phyloP scores from a whole-genome alignment of 208 protist genomes.

The Zelonia costaricensis region DNA sequence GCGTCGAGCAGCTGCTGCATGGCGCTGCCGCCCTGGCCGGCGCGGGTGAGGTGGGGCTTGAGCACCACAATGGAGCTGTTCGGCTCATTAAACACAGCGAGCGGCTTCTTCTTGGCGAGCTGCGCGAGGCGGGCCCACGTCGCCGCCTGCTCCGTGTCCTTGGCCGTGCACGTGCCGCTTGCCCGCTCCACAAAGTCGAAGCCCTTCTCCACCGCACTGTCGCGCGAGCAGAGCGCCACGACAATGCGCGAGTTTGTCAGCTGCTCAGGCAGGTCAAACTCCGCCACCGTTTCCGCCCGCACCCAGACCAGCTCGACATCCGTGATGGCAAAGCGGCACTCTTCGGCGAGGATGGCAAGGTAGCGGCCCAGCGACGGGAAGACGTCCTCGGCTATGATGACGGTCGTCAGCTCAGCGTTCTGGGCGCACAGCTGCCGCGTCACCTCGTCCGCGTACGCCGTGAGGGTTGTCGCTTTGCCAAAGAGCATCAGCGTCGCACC shows the following conservation, averaged over 20 bases:
- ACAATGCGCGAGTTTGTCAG: constrained; percentile 55
- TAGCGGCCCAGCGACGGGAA: constrained; percentile 60
- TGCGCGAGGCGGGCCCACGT: constrained; percentile 46
- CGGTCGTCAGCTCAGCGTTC: constrained; percentile 55
- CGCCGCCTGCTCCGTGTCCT: constrained; percentile 46
- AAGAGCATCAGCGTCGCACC: constrained; percentile 65
- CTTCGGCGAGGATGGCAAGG: constrained; percentile 76
- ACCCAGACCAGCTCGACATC: constrained; percentile 77
- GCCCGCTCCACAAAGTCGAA: constrained; percentile 64
- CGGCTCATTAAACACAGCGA: constrained; percentile 67
- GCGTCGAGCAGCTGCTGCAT: constrained; percentile 68
- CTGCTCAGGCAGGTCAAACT: constrained; percentile 49
- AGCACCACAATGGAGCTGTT: constrained; percentile 79
- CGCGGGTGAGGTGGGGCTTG: constrained; percentile 69
- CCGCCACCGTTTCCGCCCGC: constrained; percentile 22
- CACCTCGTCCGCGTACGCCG: constrained; percentile 77
- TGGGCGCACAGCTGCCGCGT: constrained; percentile 79
- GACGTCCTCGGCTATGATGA: constrained; percentile 62
- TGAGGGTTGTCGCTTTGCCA: constrained; percentile 64
- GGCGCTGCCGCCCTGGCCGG: constrained; percentile 37
- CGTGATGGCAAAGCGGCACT: constrained; percentile 72
- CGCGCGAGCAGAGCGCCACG: constrained; percentile 40
- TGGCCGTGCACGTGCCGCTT: constrained; percentile 49
- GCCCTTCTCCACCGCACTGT: constrained; percentile 59
- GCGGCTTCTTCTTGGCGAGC: constrained; percentile 37